Evolutionary conservation across 129 eudicot genomes (phyloP), one percentile per base, ranked within the genome.

Genomic region (Cynara cardunculus): DNA sequence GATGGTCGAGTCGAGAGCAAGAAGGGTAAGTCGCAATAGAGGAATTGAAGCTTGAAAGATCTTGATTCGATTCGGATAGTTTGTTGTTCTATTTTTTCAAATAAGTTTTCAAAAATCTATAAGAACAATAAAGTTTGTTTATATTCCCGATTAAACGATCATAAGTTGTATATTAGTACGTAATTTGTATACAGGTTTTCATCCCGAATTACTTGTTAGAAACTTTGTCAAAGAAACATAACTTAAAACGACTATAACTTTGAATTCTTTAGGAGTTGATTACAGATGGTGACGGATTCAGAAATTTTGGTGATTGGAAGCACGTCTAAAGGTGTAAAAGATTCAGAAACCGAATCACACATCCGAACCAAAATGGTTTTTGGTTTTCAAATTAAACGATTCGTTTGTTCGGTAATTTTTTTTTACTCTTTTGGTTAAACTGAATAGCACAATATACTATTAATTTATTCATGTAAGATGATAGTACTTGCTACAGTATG

Each of bases 1-100:
- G 96, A 94, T 77, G 97, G 98, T 14, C 82, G 85, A 4, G 91
- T 91, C 9, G 82, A 80, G 59, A 82, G 41, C 68, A 86, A 88
- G 66, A 84, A 82, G 39, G 83, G 85, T 3, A 84, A 77, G 44
- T 71, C 73, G 0, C 73, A 61, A 31, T 81, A 75, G 19, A 8
- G 35, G 71, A 86, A 70, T 21, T 22, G 13, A 53, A 79, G 53
- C n/a, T 21, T 21, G 4, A 18, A 56, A 18, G 13, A 11, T 25
- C 19, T 41, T 69, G 71, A 32, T 53, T 78, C n/a, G 28, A 25
- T 18, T 79, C 13, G 2, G 16, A 66, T 84, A 67, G 65, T 49
- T 78, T 24, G 32, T 30, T 84, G 83, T 66, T 21, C 71, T 69
- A 64, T 73, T 84, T 35, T 75, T 75, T 72, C 44, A 71, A 75